Evolutionary conservation across 495 filamentous ascomycete genomes (phyloP).

Genomic region (Daldinia loculata): DNA sequence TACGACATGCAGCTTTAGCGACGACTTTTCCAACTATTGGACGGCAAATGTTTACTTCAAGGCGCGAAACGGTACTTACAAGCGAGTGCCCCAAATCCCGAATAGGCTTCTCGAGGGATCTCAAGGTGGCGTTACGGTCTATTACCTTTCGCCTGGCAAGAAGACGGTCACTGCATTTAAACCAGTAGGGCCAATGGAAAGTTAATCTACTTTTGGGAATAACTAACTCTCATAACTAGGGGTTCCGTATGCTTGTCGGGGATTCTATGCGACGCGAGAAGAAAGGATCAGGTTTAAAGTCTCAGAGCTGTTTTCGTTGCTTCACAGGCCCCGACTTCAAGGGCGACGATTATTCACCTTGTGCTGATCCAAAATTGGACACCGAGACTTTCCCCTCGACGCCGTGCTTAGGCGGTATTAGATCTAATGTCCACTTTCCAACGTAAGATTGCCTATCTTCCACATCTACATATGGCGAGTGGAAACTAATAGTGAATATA

Average conservation of each 20-base stretch:
- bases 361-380: slow-evolving; percentile 45
- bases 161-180: slow-evolving; percentile 56
- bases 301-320: slow-evolving; percentile 57
- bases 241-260: slow-evolving; percentile 51
- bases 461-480: slow-evolving; percentile 13
- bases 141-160: slow-evolving; percentile 55
- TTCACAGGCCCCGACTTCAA: slow-evolving; percentile 51
- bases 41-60: slow-evolving; percentile 55
- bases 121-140: slow-evolving; percentile 54
- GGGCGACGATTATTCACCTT: slow-evolving; percentile 50
- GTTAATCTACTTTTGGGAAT: neutral
- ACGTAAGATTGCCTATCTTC: slow-evolving; percentile 39
- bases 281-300: slow-evolving; percentile 41
- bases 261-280: slow-evolving; percentile 45
- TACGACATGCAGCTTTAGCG: slow-evolving; percentile 50
- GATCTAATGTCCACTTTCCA: slow-evolving; percentile 56
- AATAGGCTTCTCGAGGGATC: slow-evolving; percentile 50
- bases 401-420: slow-evolving; percentile 51
- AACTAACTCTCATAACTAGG: slow-evolving; percentile 21
- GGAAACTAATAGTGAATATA: slow-evolving; percentile 14
- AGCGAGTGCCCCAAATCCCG: slow-evolving; percentile 52
- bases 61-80: slow-evolving; percentile 53
- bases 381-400: slow-evolving; percentile 47
- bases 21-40: slow-evolving; percentile 58
- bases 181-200: slow-evolving; percentile 42